Conservation (phyloP, 1,139 yeast genomes). For the Pichia sp. region DNA sequence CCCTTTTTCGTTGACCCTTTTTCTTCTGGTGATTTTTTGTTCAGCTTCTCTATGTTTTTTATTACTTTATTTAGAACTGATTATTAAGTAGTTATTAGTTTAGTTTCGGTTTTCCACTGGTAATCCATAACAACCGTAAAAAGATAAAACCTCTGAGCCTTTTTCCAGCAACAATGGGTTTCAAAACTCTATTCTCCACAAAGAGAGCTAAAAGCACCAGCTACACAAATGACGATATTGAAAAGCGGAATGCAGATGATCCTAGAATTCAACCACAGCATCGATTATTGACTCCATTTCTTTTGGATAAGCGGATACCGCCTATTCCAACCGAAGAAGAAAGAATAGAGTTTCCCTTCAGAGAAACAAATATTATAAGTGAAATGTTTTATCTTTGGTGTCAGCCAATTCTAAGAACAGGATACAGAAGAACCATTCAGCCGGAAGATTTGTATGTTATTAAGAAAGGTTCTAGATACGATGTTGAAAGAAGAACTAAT, state of each 20-base stretch:
- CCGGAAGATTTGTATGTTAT: constrained; percentile 54
- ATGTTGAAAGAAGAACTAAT: constrained; percentile 39
- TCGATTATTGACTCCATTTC: constrained; percentile 19
- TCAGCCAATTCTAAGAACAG: constrained; percentile 46
- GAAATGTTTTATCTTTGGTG: constrained; percentile 51
- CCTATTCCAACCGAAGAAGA: constrained; percentile 43
- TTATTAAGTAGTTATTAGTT: too few species aligned
- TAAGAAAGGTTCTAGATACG: constrained; percentile 34
- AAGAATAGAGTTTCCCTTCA: constrained; percentile 36
- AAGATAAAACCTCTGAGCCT: too few species aligned
- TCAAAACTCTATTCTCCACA: constrained; percentile 5
- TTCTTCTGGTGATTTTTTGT: too few species aligned
- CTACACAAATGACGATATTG: constrained; percentile 13
- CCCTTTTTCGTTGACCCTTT: too few species aligned
- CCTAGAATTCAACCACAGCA: constrained; percentile 16
- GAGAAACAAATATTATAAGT: constrained; percentile 28
- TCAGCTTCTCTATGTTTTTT: too few species aligned
- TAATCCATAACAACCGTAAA: too few species aligned
- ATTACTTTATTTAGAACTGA: too few species aligned
- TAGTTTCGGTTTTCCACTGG: too few species aligned
- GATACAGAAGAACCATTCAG: constrained; percentile 59
- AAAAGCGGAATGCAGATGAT: constrained; percentile 12
- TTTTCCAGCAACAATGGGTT: not conserved
- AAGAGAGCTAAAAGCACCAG: constrained; percentile 1
- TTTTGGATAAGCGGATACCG: constrained; percentile 17